Base-by-base conservation (phyloP, 2,329 filamentous ascomycete species). In the Beauveria sp. region DNA sequence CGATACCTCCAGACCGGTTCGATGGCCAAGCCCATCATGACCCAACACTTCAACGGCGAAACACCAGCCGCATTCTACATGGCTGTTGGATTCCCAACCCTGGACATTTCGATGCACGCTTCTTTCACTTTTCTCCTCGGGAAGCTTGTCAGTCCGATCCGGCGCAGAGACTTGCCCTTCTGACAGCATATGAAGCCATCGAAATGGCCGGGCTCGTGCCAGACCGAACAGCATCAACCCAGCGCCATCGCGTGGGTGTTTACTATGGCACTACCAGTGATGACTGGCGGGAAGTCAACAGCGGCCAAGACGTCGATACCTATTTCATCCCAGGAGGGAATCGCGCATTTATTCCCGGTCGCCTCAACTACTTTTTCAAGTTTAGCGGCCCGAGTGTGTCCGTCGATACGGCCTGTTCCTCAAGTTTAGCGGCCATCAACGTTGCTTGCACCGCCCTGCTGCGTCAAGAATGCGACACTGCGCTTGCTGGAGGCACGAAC, bases 41-140 rank as follows among this genome's bases (percentile, higher is more conserved):
- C 26, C 26, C 26, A 26, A 26, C 26, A 26, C 26, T 26, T 26
- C 26, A 26, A 26, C 26, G 26, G 26, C 26, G 26, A 41, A 46
- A 46, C 20, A 28, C 47, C 5, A 26, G 20, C 18, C 22, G 18
- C 18, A 50, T 18, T 6, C 20, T 10, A 12, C 18, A 50, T 22
- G 47, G 47, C 20, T 50, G 47, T 18, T 50, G 20, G 20, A 14
- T 90, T 60, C 82, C 90, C 43, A 79, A 89, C 61, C 87, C 88
- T 0, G 87, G 86, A 61, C 76, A 87, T 24, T 92, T 92, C 67
- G 89, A 92, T 67, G 82, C 87, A 3, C 78, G 82, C 1, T 91
- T 92, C 76, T 92, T 92, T 80, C 89, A 89, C 71, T 90, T 92
- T 82, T 91, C 87, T 47, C 88, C 89, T 4, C 81, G 86, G 64